phyloP scores from a whole-genome alignment of 495 filamentous ascomycete genomes.

The Penicillium psychrofluorescens region DNA sequence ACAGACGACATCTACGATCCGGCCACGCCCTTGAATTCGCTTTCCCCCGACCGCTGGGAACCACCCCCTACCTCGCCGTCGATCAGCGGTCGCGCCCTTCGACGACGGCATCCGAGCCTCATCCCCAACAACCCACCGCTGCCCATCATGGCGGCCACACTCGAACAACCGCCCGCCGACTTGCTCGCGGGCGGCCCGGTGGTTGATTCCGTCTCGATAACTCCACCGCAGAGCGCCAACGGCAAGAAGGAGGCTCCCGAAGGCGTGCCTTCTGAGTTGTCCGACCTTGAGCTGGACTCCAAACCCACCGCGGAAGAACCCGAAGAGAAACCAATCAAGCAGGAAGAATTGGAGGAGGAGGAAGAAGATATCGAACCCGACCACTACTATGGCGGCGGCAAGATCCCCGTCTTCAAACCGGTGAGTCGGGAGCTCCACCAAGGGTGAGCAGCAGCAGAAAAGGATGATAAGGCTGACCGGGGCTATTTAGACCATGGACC shows the following conservation, averaged over 20 bases:
- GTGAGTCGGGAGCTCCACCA: constrained; percentile 41
- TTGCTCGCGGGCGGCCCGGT: constrained; percentile 17
- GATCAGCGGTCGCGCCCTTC: constrained; percentile 43
- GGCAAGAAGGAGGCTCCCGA: constrained; percentile 38
- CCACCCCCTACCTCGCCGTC: constrained; percentile 27
- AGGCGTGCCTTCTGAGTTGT: constrained; percentile 36
- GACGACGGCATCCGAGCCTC: constrained; percentile 30
- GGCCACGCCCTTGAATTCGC: not conserved
- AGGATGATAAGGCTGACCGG: constrained; percentile 8
- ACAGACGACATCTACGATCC: constrained; percentile 1
- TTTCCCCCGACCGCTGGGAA: constrained; percentile 44
- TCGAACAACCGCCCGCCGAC: constrained; percentile 25
- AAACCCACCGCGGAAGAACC: constrained; percentile 14
- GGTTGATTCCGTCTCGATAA: constrained; percentile 33
- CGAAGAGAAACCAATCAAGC: constrained; percentile 15
- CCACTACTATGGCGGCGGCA: constrained; percentile 78
- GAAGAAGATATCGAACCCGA: constrained; percentile 66
- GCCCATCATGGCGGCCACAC: constrained; percentile 25
- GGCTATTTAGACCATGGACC: constrained; percentile 63
- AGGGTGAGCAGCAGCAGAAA: not conserved
- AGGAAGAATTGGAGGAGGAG: constrained; percentile 40
- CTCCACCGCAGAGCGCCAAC: constrained; percentile 39
- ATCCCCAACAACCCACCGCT: constrained; percentile 8
- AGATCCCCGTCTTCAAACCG: constrained; percentile 89
- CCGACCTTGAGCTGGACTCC: constrained; percentile 38